Base-by-base conservation (phyloP, 2,329 filamentous ascomycete species). In the Penicillium sclerotiorum region DNA sequence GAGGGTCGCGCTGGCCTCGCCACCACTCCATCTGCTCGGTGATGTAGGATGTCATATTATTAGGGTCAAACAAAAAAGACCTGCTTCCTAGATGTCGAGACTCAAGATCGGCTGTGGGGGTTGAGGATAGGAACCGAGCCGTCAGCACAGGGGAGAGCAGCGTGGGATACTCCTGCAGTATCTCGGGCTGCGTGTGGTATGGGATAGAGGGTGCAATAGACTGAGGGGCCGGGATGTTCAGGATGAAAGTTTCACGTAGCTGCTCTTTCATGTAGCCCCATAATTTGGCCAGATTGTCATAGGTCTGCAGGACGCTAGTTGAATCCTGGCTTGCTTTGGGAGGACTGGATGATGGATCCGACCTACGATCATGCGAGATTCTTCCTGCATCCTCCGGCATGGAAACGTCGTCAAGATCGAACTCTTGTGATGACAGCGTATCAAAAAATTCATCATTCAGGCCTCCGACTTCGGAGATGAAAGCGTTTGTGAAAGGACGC, bases 1-100 rank as follows among this genome's bases (percentile, higher is more conserved):
- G 78, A 0, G 91, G 84, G 42, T 80, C 73, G 13, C 92, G 77
- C 60, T 87, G 77, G 1, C 92, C 93, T 25, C 82, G 83, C 93
- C 93, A 97, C 90, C 90, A 96, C n/a, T 78, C 69, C 81, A 96
- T 84, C 56, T 88, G 86, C 2, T 83, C 78, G 0, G 73, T 65
- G 3, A 96, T 67, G 64, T 95, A 95, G 1, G 69, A 71, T 9
- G 86, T 79, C 36, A 96, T 73, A 2, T 77, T 77, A 1, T 76
- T 68, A 0, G 80, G 74, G 48, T 93, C 87, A 63, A 90, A 89
- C 0, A 83, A 76, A 57, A 94, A 83, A 1, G 79, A 78, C 50
- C 82, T 80, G 37, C 68, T 78, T 20, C 84, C 86, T 7, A 88
- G 52, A 27, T 63, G 59, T 5, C 62, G 61, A 37, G 62, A 48